A percentile compares a stretch with the other conserved stretches of the same genome.
These are phyloP conservation scores for Ilex asprella DNA, from an alignment of 257 asterid species.

Conservation along the genomic window DNA sequence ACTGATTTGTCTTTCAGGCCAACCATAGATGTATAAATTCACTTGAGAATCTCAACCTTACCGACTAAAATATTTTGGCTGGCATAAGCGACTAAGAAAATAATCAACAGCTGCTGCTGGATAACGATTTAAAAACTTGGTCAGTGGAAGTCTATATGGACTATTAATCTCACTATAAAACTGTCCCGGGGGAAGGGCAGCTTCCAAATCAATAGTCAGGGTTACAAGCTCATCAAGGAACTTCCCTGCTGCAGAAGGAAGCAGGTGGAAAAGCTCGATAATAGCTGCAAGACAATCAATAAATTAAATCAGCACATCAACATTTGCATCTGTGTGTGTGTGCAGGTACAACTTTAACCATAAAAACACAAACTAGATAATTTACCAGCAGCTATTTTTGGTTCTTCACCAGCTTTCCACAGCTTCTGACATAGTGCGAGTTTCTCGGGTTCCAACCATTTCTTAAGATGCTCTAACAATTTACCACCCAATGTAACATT, in stretches of 20 bases:
- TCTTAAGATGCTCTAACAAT: constrained; percentile 94
- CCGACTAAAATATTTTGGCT: constrained; percentile 93
- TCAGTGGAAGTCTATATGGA: constrained; percentile 95
- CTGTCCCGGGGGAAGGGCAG: constrained; percentile 94
- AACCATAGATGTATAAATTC: constrained; percentile 9
- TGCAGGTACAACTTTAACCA: background rate
- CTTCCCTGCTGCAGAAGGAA: constrained; percentile 97
- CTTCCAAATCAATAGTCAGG: constrained; percentile 93
- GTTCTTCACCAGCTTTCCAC: constrained; percentile 99
- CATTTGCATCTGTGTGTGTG: background rate
- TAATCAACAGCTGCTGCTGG: constrained; percentile 92
- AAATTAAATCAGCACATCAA: constrained; percentile 7
- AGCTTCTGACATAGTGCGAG: constrained; percentile 89
- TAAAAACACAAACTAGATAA: constrained; percentile 11
- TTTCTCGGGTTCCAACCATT: constrained; percentile 99
- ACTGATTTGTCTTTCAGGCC: constrained; percentile 3
- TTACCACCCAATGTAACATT: constrained; percentile 98
- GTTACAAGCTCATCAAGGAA: constrained; percentile 98
- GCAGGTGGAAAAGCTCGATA: constrained; percentile 97
- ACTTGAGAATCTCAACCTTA: constrained; percentile 20
- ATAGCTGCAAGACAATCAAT: constrained; percentile 61
- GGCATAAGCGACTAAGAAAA: constrained; percentile 78
- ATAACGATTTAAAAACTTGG: constrained; percentile 90
- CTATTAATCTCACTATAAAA: constrained; percentile 97
- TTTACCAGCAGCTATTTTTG: constrained; percentile 98